Base-by-base conservation (phyloP, 2,329 filamentous ascomycete species). In the Raffaelea deltoideospora region DNA sequence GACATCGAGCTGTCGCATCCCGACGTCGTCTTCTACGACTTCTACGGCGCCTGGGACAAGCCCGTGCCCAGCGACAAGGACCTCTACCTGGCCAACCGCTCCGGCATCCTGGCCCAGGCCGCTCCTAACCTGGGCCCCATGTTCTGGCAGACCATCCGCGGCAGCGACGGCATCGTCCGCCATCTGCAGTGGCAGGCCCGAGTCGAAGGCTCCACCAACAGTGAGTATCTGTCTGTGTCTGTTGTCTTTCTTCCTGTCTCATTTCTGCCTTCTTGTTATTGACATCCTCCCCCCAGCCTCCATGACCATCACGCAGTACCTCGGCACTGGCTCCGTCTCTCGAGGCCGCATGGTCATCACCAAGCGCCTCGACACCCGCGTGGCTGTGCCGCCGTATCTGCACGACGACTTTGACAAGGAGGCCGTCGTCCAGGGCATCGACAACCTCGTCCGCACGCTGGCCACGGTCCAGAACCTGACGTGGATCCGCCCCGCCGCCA, bases 121-220 rank as follows among this genome's bases (percentile, higher is more conserved):
- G 72, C 73, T 2, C 40, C 40, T 19, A 42, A 42, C 23, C 39
- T 42, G 23, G 40, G 40, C 10, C 40, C 40, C 18, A 34, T 42
- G 43, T 56, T 66, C 51, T 76, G 66, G 63, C 72, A 77, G 43
- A 65, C 73, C 42, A 65, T 77, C 48, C 57, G 52, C 23, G 65
- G 65, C 20, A 53, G 55, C 3, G 76, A 82, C 45, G 72, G 72
- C 20, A 67, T 75, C 38, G 64, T 67, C 9, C 65, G 76, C 33
- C 70, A 77, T 46, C 58, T 79, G 15, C 76, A 80, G 50, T 80
- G 71, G 63, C 79, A 75, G 10, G 66, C 73, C 31, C 66, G 76
- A 44, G 72, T 78, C 20, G 74, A 79, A 43, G 67, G 64, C 21
- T 65, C 28, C 3, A 42, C 36, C 17, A 42, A 44, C 33, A 26